Evolutionary conservation across 1,284 basidiomycete genomes (phyloP).

Genomic region (Pseudozyma pruni): DNA sequence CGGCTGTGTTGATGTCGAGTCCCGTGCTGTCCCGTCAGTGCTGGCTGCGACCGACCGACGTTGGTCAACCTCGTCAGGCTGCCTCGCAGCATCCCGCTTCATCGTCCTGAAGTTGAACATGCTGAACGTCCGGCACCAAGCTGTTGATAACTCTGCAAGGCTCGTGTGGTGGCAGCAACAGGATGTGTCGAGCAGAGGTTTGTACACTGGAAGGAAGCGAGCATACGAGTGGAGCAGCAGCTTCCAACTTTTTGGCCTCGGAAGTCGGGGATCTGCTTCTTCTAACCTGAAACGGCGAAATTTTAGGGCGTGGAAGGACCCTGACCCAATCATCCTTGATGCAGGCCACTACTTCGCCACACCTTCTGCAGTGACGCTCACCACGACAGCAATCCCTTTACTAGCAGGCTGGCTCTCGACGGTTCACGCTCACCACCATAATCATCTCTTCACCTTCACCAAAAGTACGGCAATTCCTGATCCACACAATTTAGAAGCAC

Average conservation of each 20-base stretch:
- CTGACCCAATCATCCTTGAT: neutral
- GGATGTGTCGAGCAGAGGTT: neutral
- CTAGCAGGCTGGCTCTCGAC: no score
- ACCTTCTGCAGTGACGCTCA: neutral
- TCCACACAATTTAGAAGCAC: no score
- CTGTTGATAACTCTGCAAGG: neutral
- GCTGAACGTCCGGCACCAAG: neutral
- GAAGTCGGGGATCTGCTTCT: conserved; percentile 1
- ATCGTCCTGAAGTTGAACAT: conserved; percentile 35
- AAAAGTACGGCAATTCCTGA: no score
- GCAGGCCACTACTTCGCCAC: conserved; percentile 6
- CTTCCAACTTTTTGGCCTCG: neutral
- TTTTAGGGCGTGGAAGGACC: conserved; percentile 2
- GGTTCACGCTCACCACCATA: no score
- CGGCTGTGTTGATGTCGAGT: neutral
- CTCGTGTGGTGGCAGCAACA: neutral
- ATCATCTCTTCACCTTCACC: no score
- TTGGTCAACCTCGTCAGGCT: conserved; percentile 7
- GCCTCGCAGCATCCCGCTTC: conserved; percentile 16
- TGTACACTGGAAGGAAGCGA: neutral
- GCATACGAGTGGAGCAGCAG: conserved; percentile 4
- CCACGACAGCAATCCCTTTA: no score
- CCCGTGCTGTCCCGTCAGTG: neutral
- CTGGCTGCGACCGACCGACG: neutral
- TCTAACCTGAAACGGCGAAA: neutral